phyloP scores from a whole-genome alignment of 2,329 filamentous ascomycete species.

The Fusarium acutatum region DNA sequence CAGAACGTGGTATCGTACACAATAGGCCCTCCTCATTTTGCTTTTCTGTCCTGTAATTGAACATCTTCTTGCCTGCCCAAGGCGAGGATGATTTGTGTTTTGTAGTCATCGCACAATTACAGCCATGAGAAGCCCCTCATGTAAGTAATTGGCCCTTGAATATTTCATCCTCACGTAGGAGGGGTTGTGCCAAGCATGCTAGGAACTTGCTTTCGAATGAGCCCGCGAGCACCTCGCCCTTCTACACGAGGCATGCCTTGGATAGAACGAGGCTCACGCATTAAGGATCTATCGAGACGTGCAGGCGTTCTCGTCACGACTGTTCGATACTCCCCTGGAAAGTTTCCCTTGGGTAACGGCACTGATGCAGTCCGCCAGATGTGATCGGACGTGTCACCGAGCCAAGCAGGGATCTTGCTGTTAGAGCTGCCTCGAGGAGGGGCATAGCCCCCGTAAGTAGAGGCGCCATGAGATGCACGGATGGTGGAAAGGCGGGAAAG shows the following conservation, averaged over 20 bases:
- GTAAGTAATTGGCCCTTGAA: not conserved
- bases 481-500: constrained; percentile 69
- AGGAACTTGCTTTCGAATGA: constrained; percentile 65
- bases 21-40: constrained; percentile 12
- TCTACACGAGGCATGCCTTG: constrained; percentile 81
- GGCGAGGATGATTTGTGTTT: not conserved
- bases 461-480: constrained; percentile 62
- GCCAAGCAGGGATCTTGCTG: constrained; percentile 64
- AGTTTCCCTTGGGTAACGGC: constrained; percentile 67
- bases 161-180: constrained; percentile 43
- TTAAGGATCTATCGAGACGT: constrained; percentile 83
- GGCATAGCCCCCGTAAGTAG: constrained; percentile 50
- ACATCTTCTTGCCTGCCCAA: not conserved
- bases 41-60: constrained; percentile 10
- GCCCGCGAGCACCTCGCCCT: constrained; percentile 57
- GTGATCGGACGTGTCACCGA: constrained; percentile 79
- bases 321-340: constrained; percentile 68
- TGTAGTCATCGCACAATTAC: not conserved
- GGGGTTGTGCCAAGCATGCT: constrained; percentile 57
- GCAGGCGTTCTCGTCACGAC: constrained; percentile 75
- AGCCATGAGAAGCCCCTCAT: not conserved
- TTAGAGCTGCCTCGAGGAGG: constrained; percentile 45
- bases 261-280: constrained; percentile 91
- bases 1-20: constrained; percentile 42
- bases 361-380: constrained; percentile 77